phyloP scores from a whole-genome alignment of 345 rosid species.

The Lepidium aucheri region DNA sequence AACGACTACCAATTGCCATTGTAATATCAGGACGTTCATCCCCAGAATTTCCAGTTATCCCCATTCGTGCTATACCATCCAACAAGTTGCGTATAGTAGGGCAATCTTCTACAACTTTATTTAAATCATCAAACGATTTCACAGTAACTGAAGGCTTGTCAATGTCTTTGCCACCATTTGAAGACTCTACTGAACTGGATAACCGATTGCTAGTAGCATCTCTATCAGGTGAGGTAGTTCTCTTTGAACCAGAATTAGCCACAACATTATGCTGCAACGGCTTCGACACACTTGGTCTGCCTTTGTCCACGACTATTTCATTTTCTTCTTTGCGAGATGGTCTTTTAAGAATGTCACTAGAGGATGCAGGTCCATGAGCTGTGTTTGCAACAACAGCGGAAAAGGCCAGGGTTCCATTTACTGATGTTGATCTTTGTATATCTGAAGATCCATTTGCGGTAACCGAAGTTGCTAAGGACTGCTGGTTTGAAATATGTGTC shows the following conservation, averaged over 20 bases:
- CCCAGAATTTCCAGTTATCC: conserved; percentile 27
- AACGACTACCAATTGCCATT: conserved; percentile 22
- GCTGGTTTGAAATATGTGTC: conserved; percentile 45
- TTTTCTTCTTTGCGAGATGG: conserved; percentile 28
- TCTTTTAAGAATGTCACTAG: conserved; percentile 29
- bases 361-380: conserved; percentile 27
- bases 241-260: conserved; percentile 30
- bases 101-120: conserved; percentile 14
- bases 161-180: conserved; percentile 17
- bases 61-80: conserved; percentile 35
- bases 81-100: conserved; percentile 28
- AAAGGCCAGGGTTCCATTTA: conserved; percentile 29
- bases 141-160: conserved; percentile 14
- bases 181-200: conserved; percentile 25
- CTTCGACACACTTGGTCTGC: conserved; percentile 29
- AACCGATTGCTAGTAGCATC: conserved; percentile 24
- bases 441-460: conserved; percentile 46
- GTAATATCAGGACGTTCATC: conserved; percentile 28
- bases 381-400: conserved; percentile 39
- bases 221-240: conserved; percentile 22
- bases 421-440: conserved; percentile 39
- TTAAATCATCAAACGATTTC: conserved; percentile 18
- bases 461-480: conserved; percentile 23
- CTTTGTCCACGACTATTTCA: conserved; percentile 13
- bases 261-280: conserved; percentile 26